These are phyloP conservation scores for Ceratobasidium sp. DNA, from an alignment of 1,284 basidiomycete genomes.

Conservation along the genomic window DNA sequence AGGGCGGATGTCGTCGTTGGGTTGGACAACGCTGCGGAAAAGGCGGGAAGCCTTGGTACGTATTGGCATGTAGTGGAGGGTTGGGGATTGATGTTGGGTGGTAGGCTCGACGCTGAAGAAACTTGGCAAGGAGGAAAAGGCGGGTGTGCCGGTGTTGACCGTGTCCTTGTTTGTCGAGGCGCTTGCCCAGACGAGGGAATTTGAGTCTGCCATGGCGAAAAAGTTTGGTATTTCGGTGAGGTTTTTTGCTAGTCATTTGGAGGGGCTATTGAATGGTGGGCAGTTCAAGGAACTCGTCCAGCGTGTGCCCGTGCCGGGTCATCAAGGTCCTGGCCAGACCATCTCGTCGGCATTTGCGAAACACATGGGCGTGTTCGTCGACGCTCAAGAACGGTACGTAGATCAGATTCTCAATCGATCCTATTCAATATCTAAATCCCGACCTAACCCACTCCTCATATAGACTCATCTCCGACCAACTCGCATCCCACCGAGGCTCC, in stretches of 20 bases:
- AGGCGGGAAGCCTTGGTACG: background rate
- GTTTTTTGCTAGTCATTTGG: background rate
- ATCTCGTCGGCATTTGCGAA: conserved; percentile 90
- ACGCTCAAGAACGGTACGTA: conserved; percentile 90
- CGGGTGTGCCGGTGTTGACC: conserved; percentile 60
- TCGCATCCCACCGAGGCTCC: conserved; percentile 62
- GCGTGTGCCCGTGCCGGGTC: conserved; percentile 14
- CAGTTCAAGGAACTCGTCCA: conserved; percentile 39
- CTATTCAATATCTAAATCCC: conserved; percentile 4
- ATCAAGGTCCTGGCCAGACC: conserved; percentile 53
- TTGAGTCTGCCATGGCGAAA: conserved; percentile 78
- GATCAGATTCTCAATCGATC: conserved; percentile 35
- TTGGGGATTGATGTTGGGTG: background rate
- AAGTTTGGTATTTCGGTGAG: conserved; percentile 80
- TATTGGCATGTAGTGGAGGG: background rate
- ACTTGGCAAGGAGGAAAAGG: conserved; percentile 42
- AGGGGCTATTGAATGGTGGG: background rate
- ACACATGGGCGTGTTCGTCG: conserved; percentile 91
- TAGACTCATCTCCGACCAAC: conserved; percentile 53
- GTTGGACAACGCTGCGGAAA: conserved; percentile 16
- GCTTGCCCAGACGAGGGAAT: conserved; percentile 83
- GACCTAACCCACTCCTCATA: conserved; percentile 23
- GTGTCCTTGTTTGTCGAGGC: conserved; percentile 84
- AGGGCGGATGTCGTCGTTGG: conserved; percentile 29
- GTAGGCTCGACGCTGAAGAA: background rate